These are phyloP conservation scores for Xylaria sp. DNA, from an alignment of 2,329 filamentous ascomycete genomes.

Conservation along the genomic window DNA sequence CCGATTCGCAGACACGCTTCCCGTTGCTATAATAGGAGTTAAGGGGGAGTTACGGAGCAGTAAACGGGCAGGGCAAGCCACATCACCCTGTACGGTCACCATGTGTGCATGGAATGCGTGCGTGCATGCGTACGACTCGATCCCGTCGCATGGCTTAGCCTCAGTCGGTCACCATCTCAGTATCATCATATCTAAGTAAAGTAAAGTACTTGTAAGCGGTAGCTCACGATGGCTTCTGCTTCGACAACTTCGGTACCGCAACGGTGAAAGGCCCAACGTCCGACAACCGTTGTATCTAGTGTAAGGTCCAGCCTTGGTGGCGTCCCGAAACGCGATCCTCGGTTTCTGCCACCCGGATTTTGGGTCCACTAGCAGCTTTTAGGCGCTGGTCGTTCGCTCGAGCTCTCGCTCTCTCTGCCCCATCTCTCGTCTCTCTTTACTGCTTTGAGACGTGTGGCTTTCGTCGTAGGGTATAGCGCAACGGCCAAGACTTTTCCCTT, in stretches of 20 bases:
- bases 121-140: conserved; percentile 8
- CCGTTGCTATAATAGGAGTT: background rate
- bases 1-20: too few relatives aligned
- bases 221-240: conserved; percentile 16
- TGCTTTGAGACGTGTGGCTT: conserved; percentile 26
- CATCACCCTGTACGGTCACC: background rate
- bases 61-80: background rate
- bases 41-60: background rate
- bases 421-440: conserved; percentile 28
- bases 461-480: conserved; percentile 21
- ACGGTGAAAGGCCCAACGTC: conserved; percentile 13
- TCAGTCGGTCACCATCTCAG: background rate
- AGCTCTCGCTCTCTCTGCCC: conserved; percentile 12
- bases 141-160: conserved; percentile 12
- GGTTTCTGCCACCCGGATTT: conserved; percentile 10
- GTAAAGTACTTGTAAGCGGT: background rate
- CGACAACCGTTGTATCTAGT: conserved; percentile 8
- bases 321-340: conserved; percentile 9
- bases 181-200: background rate
- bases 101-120: background rate
- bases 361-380: conserved; percentile 25
- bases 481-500: conserved; percentile 7
- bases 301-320: conserved; percentile 9
- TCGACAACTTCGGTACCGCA: conserved; percentile 20
- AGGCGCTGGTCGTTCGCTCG: conserved; percentile 8